These are phyloP conservation scores for Dalechampia spathulata DNA, from an alignment of 441 rosid genomes.

Conservation along the genomic window DNA sequence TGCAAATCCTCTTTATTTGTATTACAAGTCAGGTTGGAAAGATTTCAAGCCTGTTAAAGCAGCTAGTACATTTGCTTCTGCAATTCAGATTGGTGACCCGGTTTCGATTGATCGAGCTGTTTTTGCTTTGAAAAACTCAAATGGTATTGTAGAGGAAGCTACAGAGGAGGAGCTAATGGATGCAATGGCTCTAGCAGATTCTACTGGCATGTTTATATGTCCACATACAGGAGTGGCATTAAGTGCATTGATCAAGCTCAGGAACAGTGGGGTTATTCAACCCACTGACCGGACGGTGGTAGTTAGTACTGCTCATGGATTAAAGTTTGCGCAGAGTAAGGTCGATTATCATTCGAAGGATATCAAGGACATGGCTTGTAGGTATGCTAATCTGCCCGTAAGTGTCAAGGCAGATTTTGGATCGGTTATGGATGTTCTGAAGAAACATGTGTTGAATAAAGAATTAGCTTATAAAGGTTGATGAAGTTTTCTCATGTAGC, in stretches of 20 bases:
- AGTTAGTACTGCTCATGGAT: conserved; percentile 59
- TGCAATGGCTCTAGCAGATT: conserved; percentile 48
- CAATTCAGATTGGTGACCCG: conserved; percentile 64
- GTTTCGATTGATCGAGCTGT: conserved; percentile 63
- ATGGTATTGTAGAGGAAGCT: conserved; percentile 52
- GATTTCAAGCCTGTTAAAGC: conserved; percentile 49
- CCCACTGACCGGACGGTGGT: conserved; percentile 50
- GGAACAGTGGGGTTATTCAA: conserved; percentile 42
- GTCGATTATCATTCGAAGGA: conserved; percentile 47
- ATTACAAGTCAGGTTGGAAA: conserved; percentile 46
- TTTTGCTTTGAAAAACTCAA: conserved; percentile 37
- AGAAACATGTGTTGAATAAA: conserved; percentile 38
- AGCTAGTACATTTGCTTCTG: conserved; percentile 46
- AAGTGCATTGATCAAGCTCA: conserved; percentile 48
- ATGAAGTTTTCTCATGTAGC: conserved; percentile 6
- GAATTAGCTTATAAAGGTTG: conserved; percentile 11
- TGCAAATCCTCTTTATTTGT: conserved; percentile 48
- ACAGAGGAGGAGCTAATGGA: conserved; percentile 59
- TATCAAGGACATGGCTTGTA: conserved; percentile 45
- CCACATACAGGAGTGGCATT: conserved; percentile 70
- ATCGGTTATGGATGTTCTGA: conserved; percentile 59
- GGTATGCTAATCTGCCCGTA: conserved; percentile 51
- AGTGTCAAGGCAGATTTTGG: conserved; percentile 51
- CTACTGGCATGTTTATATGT: conserved; percentile 51
- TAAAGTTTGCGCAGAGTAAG: conserved; percentile 57